phyloP scores from a whole-genome alignment of 345 rosid species.

The Populus nigra region DNA sequence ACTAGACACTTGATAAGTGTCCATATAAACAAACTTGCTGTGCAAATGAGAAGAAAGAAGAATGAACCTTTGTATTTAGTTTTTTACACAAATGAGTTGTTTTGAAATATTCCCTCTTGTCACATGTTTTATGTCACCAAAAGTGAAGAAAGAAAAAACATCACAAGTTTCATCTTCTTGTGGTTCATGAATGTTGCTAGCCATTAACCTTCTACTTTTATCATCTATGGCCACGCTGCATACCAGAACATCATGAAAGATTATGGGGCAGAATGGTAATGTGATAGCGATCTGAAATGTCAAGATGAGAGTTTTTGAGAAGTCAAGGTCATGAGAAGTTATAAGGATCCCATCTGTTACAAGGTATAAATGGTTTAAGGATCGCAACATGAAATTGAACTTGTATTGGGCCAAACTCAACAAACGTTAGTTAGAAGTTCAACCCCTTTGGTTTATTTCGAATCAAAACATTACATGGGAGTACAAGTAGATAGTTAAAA shows the following conservation, averaged over 20 bases:
- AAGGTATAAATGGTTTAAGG: conserved; percentile 32
- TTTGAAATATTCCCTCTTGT: background rate
- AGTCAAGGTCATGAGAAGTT: conserved; percentile 35
- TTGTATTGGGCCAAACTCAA: background rate
- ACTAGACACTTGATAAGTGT: background rate
- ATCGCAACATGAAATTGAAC: conserved; percentile 16
- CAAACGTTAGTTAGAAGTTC: background rate
- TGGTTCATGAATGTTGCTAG: conserved; percentile 26
- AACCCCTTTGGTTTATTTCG: background rate
- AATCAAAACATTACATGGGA: background rate
- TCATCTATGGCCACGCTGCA: conserved; percentile 33
- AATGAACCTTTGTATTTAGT: background rate
- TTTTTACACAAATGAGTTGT: background rate
- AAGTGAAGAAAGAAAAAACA: background rate
- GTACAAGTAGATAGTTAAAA: background rate
- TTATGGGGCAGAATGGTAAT: conserved; percentile 34
- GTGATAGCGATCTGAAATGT: conserved; percentile 37
- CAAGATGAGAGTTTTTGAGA: conserved; percentile 39
- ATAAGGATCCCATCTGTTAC: conserved; percentile 29
- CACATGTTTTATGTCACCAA: background rate
- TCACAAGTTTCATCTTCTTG: conserved; percentile 15
- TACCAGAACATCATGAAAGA: conserved; percentile 33
- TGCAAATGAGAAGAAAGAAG: background rate
- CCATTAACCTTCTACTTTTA: conserved; percentile 30
- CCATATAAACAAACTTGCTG: background rate